Evolutionary conservation across 1,284 basidiomycete species (phyloP), one percentile per base, ranked within the genome.

Genomic region (Cryptococcus sp.): DNA sequence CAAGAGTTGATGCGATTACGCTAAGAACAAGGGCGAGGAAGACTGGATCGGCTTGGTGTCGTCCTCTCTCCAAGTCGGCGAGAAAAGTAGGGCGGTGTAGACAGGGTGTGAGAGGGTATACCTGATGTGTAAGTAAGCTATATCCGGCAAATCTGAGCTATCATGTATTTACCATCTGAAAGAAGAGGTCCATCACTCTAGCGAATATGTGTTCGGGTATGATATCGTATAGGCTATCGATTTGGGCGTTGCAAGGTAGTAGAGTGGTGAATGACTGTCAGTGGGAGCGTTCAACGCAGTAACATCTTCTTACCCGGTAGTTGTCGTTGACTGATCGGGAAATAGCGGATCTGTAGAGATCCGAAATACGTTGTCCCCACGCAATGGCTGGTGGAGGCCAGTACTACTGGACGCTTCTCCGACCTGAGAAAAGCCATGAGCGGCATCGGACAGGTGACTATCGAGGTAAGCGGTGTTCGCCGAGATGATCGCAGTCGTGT

Each of bases 181-280:
- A 76, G 65, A 76, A 76, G 1, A 74, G 50, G 45, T 60, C 59
- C 48, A 76, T 68, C 51, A 76, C 66, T n/a, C 60, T 70, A 35
- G 73, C 66, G 20, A 75, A 69, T 13, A 70, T 63, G 3, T 51
- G 41, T 3, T 59, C 62, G 2, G 72, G 50, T 0, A 70, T 65
- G 15, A 74, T 69, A 45, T 71, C 66, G 50, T 76, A 73, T 11
- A 76, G 62, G 31, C 68, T 72, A 15, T 65, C 64, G 2, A 68
- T 70, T 5, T 67, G 16, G 42, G n/a, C 8, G 42, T 15, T 22
- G 15, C n/a, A 45, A 22, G 42, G 22, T 45, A 22, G 22, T 19
- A 7, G 42, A 35, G 13, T 35, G 31, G 2, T 10, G 31, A 13
- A 10, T 35, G 10, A 8, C 13, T 8, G 31, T 35, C 31, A 35